These are phyloP conservation scores for Brachypodium distachyon DNA, from an alignment of 202 grass and related monocot species.

Conservation along the genomic window DNA sequence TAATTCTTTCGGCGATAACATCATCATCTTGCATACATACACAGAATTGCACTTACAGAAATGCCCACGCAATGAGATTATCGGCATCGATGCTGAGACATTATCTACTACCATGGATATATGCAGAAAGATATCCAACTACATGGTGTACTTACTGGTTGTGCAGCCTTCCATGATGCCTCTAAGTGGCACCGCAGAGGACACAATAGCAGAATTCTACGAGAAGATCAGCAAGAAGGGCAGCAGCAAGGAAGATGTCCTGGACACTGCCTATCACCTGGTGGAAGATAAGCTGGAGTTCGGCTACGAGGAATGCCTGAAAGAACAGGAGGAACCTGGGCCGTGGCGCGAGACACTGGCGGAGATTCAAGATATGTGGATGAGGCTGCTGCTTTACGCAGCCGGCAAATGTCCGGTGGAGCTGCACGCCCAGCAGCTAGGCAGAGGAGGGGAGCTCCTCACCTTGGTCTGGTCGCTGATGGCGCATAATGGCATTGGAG, in stretches of 20 bases:
- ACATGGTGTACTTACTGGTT: slow-evolving; percentile 23
- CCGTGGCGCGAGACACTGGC: neutral
- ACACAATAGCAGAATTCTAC: neutral
- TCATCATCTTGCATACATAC: slow-evolving; percentile 8
- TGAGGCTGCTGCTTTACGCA: neutral
- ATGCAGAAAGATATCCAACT: slow-evolving; percentile 6
- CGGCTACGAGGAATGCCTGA: slow-evolving; percentile 20
- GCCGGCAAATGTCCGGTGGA: slow-evolving; percentile 6
- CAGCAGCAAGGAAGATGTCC: neutral
- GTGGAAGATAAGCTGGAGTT: slow-evolving; percentile 12
- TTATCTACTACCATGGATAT: neutral
- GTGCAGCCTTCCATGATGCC: slow-evolving; percentile 27
- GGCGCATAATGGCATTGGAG: neutral
- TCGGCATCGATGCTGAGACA: neutral
- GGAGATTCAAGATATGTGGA: slow-evolving; percentile 21
- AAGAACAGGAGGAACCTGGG: slow-evolving; percentile 3
- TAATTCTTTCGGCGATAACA: slow-evolving; percentile 1
- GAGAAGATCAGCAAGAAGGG: neutral
- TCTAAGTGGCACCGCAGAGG: neutral
- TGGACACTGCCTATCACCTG: neutral
- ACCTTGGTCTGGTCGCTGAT: slow-evolving; percentile 8
- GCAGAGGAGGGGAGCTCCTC: slow-evolving; percentile 20
- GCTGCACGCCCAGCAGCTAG: neutral
- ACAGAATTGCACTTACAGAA: slow-evolving; percentile 17
- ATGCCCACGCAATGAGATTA: neutral